Percentiles rank a stretch among this genome's conserved stretches.
phyloP scores from a whole-genome alignment of 257 asterid genomes.

The Coffea canephora region DNA sequence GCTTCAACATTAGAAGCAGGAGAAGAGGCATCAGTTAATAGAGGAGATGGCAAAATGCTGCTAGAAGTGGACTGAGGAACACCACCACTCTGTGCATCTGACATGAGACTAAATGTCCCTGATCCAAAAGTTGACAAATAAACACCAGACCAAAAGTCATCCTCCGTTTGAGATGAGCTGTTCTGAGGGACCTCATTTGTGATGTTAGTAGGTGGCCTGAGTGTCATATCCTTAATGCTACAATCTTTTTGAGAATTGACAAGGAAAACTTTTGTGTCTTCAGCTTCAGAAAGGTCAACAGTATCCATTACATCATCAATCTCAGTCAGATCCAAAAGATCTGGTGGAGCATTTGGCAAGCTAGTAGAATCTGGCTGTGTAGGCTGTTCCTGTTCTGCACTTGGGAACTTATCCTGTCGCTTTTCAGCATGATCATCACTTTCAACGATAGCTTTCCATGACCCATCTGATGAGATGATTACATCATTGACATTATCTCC shows the following conservation, averaged over 20 bases:
- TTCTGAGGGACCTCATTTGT: constrained; percentile 30
- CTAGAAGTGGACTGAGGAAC: constrained; percentile 23
- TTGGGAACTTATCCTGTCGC: constrained; percentile 33
- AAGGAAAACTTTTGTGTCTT: constrained; percentile 38
- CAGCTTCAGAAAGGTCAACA: constrained; percentile 24
- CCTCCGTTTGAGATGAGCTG: constrained; percentile 21
- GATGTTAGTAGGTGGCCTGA: constrained; percentile 13
- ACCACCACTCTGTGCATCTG: constrained; percentile 28
- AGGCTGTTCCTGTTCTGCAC: constrained; percentile 28
- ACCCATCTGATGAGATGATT: constrained; percentile 69
- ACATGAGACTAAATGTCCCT: constrained; percentile 28
- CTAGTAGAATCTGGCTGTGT: constrained; percentile 30
- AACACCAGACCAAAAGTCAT: constrained; percentile 55
- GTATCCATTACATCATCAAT: constrained; percentile 43
- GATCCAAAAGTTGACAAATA: constrained; percentile 37
- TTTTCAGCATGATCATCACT: constrained; percentile 42
- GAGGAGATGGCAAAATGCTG: constrained; percentile 23
- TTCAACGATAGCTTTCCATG: constrained; percentile 63
- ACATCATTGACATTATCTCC: constrained; percentile 53
- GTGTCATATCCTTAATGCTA: constrained; percentile 17
- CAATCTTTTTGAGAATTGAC: constrained; percentile 23
- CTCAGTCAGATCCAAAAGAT: constrained; percentile 61
- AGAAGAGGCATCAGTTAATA: constrained; percentile 24
- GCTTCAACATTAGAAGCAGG: constrained; percentile 26
- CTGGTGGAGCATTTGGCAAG: constrained; percentile 22